Evolutionary conservation across 75 land plant genomes (phyloP).

Genomic region (Cunninghamia lanceolata): DNA sequence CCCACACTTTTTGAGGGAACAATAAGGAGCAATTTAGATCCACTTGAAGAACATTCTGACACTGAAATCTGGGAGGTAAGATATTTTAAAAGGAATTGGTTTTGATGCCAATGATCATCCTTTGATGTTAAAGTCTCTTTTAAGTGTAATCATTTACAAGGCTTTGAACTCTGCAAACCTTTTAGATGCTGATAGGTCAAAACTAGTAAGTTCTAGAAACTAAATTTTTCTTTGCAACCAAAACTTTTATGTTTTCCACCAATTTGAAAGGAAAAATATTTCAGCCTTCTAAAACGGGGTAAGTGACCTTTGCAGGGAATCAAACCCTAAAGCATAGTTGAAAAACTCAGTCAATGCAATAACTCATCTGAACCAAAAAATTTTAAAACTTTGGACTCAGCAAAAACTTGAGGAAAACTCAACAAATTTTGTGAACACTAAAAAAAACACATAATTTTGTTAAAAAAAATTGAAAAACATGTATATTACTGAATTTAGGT

Average conservation of each 20-base stretch:
- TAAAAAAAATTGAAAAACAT: no score
- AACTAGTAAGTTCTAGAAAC: not conserved
- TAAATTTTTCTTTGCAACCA: not conserved
- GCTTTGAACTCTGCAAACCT: not conserved
- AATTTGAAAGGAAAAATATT: not conserved
- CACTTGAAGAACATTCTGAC: conserved; percentile 54
- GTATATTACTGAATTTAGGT: no score
- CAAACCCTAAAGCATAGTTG: not conserved
- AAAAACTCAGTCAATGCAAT: no score
- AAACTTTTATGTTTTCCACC: no score
- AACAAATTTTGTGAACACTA: no score
- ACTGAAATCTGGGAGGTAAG: conserved; percentile 58
- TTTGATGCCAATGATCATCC: not conserved
- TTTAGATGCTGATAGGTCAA: not conserved
- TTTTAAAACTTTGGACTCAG: no score
- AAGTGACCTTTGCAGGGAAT: not conserved
- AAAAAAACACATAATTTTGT: no score
- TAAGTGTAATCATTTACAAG: not conserved
- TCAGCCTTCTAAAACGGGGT: not conserved
- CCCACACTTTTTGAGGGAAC: conserved; percentile 65
- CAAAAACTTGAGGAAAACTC: no score
- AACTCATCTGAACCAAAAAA: no score
- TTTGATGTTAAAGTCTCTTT: not conserved
- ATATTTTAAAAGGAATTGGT: not conserved
- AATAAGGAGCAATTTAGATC: conserved; percentile 48